These are phyloP conservation scores for Phyllosticta paracitricarpa DNA, from an alignment of 2,329 filamentous ascomycete genomes.

Conservation along the genomic window DNA sequence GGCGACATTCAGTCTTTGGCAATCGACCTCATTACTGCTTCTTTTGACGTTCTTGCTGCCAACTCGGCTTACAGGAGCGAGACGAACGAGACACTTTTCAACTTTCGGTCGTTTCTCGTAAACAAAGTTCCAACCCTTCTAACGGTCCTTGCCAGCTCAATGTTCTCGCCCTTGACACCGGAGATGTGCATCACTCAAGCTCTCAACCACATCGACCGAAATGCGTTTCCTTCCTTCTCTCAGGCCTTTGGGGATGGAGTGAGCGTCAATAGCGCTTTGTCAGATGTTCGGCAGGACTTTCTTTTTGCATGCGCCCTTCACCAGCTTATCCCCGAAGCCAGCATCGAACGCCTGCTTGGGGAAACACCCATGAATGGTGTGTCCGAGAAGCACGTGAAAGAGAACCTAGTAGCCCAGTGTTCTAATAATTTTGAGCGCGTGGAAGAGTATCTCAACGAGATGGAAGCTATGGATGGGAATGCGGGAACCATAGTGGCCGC, in stretches of 20 bases:
- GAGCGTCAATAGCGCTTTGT: slow-evolving; percentile 46
- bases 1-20: slow-evolving; percentile 68
- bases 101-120: slow-evolving; percentile 79
- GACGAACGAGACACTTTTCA: slow-evolving; percentile 50
- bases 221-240: slow-evolving; percentile 54
- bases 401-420: slow-evolving; percentile 69
- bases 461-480: slow-evolving; percentile 88
- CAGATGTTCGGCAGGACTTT: slow-evolving; percentile 69
- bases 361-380: slow-evolving; percentile 75
- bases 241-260: slow-evolving; percentile 47
- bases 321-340: slow-evolving; percentile 66
- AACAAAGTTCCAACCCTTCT: slow-evolving; percentile 58
- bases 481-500: slow-evolving; percentile 76
- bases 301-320: slow-evolving; percentile 86
- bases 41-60: slow-evolving; percentile 81
- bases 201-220: slow-evolving; percentile 51
- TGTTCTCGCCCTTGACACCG: slow-evolving; percentile 49
- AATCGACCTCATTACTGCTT: slow-evolving; percentile 73
- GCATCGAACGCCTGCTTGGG: slow-evolving; percentile 69
- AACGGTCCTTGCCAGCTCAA: slow-evolving; percentile 44
- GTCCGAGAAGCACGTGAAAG: slow-evolving; percentile 68
- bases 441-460: slow-evolving; percentile 65
- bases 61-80: slow-evolving; percentile 49
- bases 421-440: slow-evolving; percentile 64
- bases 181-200: slow-evolving; percentile 58